Evolutionary conservation across 1,284 basidiomycete species (phyloP).

Genomic region (Singerocomus inundabilis): DNA sequence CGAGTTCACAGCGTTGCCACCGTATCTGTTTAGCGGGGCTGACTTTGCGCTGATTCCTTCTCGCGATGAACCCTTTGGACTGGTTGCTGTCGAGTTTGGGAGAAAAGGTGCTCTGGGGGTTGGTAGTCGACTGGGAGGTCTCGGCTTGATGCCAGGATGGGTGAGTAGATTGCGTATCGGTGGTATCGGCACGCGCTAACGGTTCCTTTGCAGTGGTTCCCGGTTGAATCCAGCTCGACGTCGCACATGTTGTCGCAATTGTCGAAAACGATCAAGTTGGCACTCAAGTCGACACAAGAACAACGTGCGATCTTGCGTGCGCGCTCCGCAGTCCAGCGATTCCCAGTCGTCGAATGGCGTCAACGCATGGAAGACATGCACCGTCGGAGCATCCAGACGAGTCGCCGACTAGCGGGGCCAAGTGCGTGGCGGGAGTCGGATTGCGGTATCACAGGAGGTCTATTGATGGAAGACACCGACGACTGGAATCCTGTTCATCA

Average conservation of each 20-base stretch:
- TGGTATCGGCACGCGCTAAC: conserved; percentile 5
- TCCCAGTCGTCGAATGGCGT: conserved; percentile 96
- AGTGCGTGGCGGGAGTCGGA: conserved; percentile 80
- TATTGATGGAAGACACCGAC: conserved; percentile 45
- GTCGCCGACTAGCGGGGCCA: conserved; percentile 63
- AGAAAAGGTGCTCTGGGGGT: conserved; percentile 93
- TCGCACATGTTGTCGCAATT: conserved; percentile 94
- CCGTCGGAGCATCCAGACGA: conserved; percentile 73
- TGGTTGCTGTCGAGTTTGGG: conserved; percentile 94
- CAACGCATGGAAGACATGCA: conserved; percentile 94
- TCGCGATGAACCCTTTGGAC: conserved; percentile 91
- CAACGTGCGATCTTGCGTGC: conserved; percentile 90
- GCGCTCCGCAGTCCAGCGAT: conserved; percentile 88
- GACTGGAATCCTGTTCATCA: conserved; percentile 58
- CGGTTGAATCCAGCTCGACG: conserved; percentile 87
- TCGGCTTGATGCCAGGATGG: conserved; percentile 96
- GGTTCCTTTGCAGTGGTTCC: conserved; percentile 74
- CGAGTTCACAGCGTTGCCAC: conserved; percentile 91
- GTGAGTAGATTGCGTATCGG: conserved; percentile 45
- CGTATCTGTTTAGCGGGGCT: conserved; percentile 89
- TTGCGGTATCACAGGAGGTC: conserved; percentile 52
- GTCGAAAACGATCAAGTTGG: conserved; percentile 91
- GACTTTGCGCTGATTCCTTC: conserved; percentile 94
- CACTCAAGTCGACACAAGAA: conserved; percentile 85
- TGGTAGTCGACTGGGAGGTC: conserved; percentile 86